Base-by-base conservation (phyloP, 2,329 filamentous ascomycete genomes). In the Pseudogymnoascus sp. region DNA sequence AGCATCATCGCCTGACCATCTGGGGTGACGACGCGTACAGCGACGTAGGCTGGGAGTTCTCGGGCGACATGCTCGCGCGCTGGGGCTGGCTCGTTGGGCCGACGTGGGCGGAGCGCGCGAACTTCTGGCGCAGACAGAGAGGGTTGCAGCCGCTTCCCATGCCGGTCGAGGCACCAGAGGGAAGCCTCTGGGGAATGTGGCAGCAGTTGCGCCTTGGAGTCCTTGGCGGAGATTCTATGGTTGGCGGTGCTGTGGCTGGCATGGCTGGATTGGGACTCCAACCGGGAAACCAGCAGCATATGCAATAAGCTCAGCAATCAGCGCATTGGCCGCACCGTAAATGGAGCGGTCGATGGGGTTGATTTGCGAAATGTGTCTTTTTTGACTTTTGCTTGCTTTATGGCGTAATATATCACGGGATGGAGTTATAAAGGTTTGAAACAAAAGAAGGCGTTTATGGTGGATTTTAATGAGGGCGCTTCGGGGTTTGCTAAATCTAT, bases 41-140 rank as follows among this genome's bases (percentile, higher is more conserved):
- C 62, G 75, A 77, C 60, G 70, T 75, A 62, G 73, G 73, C 4
- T 78, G 75, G 75, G 75, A 78, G 62, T 74, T 77, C 58, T 77
- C 75, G n/a, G 70, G 72, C 25, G 64, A 67, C 8, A 68, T 76
- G 1, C 67, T 77, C 29, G 73, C 76, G 62, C 69, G 72, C 31
- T 78, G 75, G 75, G 72, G 73, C 0, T 77, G 74, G 72, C 62
- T 78, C 29, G 63, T 77, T 5, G 74, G 74, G 4, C 61, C 64
- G 10, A 71, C 73, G 58, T 77, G 75, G 74, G 71, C 72, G 13
- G 69, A 73, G 42, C 69, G 75, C 45, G 73, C 74, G 6, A 77
- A 77, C 60, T 75, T 75, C 61, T 78, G 76, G 75, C 67, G 75
- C 59, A 64, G 69, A 42, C 75, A 77, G 62, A 68, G 75, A 63